Percentiles rank a stretch among this genome's conserved stretches.
These are phyloP conservation scores for Sporothrix sp. DNA, from an alignment of 2,329 filamentous ascomycete genomes.

Conservation along the genomic window DNA sequence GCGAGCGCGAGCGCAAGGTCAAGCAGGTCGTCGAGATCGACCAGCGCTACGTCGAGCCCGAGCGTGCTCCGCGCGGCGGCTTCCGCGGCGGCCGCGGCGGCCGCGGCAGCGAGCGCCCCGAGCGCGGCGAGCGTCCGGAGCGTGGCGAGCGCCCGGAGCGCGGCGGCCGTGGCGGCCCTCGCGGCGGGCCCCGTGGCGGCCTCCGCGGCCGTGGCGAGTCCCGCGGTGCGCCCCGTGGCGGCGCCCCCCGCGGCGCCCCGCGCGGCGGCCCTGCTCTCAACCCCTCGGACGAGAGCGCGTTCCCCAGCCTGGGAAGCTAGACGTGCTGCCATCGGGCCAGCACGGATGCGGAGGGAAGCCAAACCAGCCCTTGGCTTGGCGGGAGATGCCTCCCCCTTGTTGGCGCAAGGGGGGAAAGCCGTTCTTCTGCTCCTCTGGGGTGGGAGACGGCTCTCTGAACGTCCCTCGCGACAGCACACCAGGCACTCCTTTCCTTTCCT, in stretches of 20 bases:
- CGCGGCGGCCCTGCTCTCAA: conserved; percentile 43
- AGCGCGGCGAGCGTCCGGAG: conserved; percentile 30
- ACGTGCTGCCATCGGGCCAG: conserved; percentile 4
- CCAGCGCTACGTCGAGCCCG: conserved; percentile 66
- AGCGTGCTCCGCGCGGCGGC: conserved; percentile 47
- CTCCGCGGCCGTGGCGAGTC: conserved; percentile 36
- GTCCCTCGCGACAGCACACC: background rate
- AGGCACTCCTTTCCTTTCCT: background rate
- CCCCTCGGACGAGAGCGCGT: conserved; percentile 47
- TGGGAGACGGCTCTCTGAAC: too few species aligned
- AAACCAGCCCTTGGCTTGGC: background rate
- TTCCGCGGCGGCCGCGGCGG: conserved; percentile 32
- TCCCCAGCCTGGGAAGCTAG: conserved; percentile 49
- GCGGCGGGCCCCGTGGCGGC: conserved; percentile 38
- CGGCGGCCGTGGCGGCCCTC: conserved; percentile 38
- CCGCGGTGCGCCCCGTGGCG: conserved; percentile 30
- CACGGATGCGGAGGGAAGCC: background rate
- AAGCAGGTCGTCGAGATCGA: conserved; percentile 88
- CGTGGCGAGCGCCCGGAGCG: conserved; percentile 36
- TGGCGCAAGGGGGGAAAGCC: background rate
- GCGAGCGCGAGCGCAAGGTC: conserved; percentile 82
- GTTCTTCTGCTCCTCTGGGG: too few species aligned
- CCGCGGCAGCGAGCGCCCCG: conserved; percentile 38
- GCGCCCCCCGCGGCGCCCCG: conserved; percentile 37
- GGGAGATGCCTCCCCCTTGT: too few species aligned